Evolutionary conservation across 2,329 filamentous ascomycete species (phyloP).

Genomic region (Neofusicoccum umdonicola): DNA sequence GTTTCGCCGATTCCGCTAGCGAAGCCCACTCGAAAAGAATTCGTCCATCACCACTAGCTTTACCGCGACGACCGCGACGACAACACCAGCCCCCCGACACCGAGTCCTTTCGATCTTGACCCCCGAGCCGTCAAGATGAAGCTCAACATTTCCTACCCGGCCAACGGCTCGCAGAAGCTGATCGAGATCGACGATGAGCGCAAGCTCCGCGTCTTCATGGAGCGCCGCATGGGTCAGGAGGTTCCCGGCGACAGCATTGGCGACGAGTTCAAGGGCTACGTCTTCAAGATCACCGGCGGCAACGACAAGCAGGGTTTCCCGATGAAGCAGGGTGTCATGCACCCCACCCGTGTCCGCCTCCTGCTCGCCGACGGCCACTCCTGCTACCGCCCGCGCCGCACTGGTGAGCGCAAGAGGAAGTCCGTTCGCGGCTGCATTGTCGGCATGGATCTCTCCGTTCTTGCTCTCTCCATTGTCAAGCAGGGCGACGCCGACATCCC

Average conservation of each 20-base stretch:
- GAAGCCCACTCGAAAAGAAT: constrained; percentile 15
- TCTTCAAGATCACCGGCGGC: constrained; percentile 98
- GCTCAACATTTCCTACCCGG: constrained; percentile 83
- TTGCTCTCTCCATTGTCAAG: constrained; percentile 95
- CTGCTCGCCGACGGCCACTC: constrained; percentile 95
- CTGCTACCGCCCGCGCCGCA: constrained; percentile 97
- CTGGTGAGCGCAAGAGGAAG: constrained; percentile 99
- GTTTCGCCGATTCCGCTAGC: constrained; percentile 16
- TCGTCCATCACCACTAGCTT: neutral
- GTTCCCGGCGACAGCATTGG: constrained; percentile 91
- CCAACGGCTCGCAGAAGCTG: constrained; percentile 99
- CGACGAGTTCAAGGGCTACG: constrained; percentile 99
- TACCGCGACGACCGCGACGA: constrained; percentile 18
- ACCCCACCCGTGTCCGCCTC: constrained; percentile 96
- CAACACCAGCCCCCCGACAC: constrained; percentile 7
- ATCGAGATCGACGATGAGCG: constrained; percentile 99
- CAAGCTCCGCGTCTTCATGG: constrained; percentile 98
- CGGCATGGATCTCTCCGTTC: constrained; percentile 88
- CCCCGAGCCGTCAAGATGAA: constrained; percentile 57
- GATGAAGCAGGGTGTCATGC: constrained; percentile 99
- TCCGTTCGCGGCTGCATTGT: constrained; percentile 98
- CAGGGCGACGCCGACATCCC: constrained; percentile 93
- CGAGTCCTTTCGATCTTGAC: constrained; percentile 17
- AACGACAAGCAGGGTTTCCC: constrained; percentile 99
- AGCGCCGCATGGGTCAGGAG: constrained; percentile 94